A percentile compares a stretch with the other conserved stretches of the same genome.
Conservation (phyloP, 169 alveolate species). For the Babesia divergens region DNA sequence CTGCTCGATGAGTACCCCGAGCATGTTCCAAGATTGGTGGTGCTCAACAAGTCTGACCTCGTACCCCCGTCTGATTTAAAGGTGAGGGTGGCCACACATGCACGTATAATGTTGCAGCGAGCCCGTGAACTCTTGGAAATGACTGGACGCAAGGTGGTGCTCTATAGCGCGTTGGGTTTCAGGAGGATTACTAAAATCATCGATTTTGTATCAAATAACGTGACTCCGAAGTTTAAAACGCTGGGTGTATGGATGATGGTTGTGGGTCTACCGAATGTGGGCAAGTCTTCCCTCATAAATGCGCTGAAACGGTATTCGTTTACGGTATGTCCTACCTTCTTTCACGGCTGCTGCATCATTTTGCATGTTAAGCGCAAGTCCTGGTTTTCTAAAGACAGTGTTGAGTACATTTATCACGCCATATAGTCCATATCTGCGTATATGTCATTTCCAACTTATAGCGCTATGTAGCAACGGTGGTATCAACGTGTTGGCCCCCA, state of each 20-base stretch:
- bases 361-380: too few relatives aligned
- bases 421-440: not conserved
- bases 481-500: not conserved
- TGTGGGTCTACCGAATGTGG: constrained; percentile 65
- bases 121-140: constrained; percentile 47
- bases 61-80: constrained; percentile 33
- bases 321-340: constrained; percentile 13
- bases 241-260: constrained; percentile 63
- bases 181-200: constrained; percentile 41
- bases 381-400: not conserved
- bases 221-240: constrained; percentile 26
- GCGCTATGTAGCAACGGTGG: constrained; percentile 7
- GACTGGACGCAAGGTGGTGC: constrained; percentile 41
- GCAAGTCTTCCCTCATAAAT: constrained; percentile 57
- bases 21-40: constrained; percentile 36
- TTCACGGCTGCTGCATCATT: too few relatives aligned
- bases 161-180: constrained; percentile 32
- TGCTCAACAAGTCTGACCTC: constrained; percentile 58
- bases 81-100: not conserved
- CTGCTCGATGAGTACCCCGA: constrained; percentile 44
- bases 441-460: not conserved
- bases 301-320: constrained; percentile 57
- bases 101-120: constrained; percentile 14
- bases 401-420: not conserved
- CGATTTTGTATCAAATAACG: constrained; percentile 22